These are phyloP conservation scores for Pythium myriotylum DNA, from an alignment of 352 stramenopile species.

Conservation along the genomic window DNA sequence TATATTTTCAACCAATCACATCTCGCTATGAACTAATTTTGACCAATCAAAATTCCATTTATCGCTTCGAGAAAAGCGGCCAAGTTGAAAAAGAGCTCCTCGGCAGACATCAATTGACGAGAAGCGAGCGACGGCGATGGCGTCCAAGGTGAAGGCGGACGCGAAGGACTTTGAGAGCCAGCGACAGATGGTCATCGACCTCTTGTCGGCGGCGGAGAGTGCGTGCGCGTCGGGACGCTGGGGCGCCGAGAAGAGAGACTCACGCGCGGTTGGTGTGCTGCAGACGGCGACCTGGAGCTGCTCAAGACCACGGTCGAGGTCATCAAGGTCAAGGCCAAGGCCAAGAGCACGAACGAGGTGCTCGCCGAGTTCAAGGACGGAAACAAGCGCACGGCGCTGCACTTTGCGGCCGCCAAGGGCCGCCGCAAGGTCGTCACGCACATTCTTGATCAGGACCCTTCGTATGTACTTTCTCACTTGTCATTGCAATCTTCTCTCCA, in stretches of 20 bases:
- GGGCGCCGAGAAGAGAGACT: too few relatives aligned
- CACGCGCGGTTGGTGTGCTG: neutral
- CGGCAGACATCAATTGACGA: neutral
- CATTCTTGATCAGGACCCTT: slow-evolving; percentile 64
- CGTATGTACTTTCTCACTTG: slow-evolving; percentile 34
- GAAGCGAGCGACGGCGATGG: slow-evolving; percentile 28
- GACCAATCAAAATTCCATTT: slow-evolving; percentile 2
- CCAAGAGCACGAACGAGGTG: slow-evolving; percentile 41
- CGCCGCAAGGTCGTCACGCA: slow-evolving; percentile 74
- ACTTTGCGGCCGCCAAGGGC: slow-evolving; percentile 80
- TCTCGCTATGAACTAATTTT: too few relatives aligned
- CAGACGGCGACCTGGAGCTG: slow-evolving; percentile 74
- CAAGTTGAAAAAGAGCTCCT: neutral
- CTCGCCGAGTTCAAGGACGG: slow-evolving; percentile 81
- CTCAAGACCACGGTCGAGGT: slow-evolving; percentile 70
- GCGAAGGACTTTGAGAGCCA: slow-evolving; percentile 76
- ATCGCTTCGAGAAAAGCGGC: slow-evolving; percentile 1
- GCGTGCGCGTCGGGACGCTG: slow-evolving; percentile 21
- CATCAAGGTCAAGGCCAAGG: slow-evolving; percentile 55
- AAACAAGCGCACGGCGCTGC: slow-evolving; percentile 77
- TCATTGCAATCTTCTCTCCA: too few relatives aligned
- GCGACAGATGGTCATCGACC: slow-evolving; percentile 73
- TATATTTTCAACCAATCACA: slow-evolving; percentile 19
- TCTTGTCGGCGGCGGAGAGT: slow-evolving; percentile 79
- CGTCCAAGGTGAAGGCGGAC: slow-evolving; percentile 58